Evolutionary conservation across 306 rosid genomes (phyloP), one percentile per base, ranked within the genome.

Genomic region (Nissolia schottii): DNA sequence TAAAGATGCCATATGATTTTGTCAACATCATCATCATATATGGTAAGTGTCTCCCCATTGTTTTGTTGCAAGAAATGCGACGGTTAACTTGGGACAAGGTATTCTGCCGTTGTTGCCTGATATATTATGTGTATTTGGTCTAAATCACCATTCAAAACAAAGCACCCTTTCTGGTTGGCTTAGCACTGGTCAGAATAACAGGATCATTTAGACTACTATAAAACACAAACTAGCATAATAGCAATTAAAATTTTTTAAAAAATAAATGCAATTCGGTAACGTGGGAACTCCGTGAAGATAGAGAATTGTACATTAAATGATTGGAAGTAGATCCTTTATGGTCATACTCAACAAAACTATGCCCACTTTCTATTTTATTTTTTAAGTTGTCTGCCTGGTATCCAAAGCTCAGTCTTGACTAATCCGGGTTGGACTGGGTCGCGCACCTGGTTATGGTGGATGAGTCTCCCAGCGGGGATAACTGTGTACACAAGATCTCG

Each of bases 1-100:
- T 67, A 61, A 60, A 55, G 65, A 67, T 54, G 51, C 34, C n/a
- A 50, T 70, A 29, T 64, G 15, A 48, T 60, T 35, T 72, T 24
- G 79, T 79, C 77, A 75, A 71, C 77, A 51, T 53, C 29, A 65
- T 51, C 51, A 25, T n/a, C n/a, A n/a, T n/a, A n/a, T 37, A 41
- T 15, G 34, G 19, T 38, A 23, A 38, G 31, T 29, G 29, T 65
- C 8, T 16, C 46, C 38, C 55, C n/a, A 55, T 22, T 71, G 62
- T 38, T 50, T 64, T 65, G 49, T 70, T 59, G 3, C 28, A 9
- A 45, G 66, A 62, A 70, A 64, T 70, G 57, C 64, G 18, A 38
- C 25, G 27, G 29, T 67, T 61, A 70, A 46, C 60, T 12, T 37
- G 34, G 55, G 37, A 34, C 79, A 62, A 71, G 37, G 40, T 62